phyloP scores from a whole-genome alignment of 2,329 filamentous ascomycete species.

The Aspergillus alliaceus region DNA sequence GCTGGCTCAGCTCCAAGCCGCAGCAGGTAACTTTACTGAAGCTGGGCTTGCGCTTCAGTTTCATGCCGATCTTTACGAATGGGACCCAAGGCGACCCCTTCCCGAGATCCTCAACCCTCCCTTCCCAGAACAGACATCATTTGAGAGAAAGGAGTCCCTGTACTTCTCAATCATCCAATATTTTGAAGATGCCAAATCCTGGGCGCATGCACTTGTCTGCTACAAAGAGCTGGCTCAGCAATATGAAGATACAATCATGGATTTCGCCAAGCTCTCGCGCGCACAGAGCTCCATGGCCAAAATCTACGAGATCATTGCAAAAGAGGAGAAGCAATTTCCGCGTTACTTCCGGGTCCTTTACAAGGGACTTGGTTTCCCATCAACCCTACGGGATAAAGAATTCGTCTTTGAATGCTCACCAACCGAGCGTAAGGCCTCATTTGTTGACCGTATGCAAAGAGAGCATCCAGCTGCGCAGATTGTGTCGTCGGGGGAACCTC shows the following conservation, averaged over 20 bases:
- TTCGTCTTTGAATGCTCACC: conserved; percentile 86
- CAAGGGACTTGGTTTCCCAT: conserved; percentile 83
- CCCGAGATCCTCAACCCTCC: conserved; percentile 68
- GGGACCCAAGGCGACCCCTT: conserved; percentile 72
- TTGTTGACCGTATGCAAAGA: conserved; percentile 89
- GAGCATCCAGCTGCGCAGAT: conserved; percentile 85
- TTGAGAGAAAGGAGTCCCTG: conserved; percentile 87
- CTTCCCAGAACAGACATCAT: conserved; percentile 81
- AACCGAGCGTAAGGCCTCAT: conserved; percentile 73
- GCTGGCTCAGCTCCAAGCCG: conserved; percentile 73
- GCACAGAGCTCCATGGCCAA: conserved; percentile 87
- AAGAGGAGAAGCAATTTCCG: conserved; percentile 73
- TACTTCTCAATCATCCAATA: conserved; percentile 95
- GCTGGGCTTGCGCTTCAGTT: conserved; percentile 85
- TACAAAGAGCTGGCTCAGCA: conserved; percentile 91
- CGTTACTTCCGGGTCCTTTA: conserved; percentile 92
- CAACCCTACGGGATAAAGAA: conserved; percentile 79
- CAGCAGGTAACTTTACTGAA: conserved; percentile 77
- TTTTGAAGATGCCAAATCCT: conserved; percentile 91
- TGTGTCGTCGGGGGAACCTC: conserved; percentile 66
- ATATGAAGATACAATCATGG: conserved; percentile 85
- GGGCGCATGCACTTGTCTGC: conserved; percentile 81
- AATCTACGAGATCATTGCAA: conserved; percentile 84
- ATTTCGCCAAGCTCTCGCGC: conserved; percentile 87
- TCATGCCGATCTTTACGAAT: conserved; percentile 89